phyloP scores from a whole-genome alignment of 805 yeast genomes.

The Debaryomyces castellii region DNA sequence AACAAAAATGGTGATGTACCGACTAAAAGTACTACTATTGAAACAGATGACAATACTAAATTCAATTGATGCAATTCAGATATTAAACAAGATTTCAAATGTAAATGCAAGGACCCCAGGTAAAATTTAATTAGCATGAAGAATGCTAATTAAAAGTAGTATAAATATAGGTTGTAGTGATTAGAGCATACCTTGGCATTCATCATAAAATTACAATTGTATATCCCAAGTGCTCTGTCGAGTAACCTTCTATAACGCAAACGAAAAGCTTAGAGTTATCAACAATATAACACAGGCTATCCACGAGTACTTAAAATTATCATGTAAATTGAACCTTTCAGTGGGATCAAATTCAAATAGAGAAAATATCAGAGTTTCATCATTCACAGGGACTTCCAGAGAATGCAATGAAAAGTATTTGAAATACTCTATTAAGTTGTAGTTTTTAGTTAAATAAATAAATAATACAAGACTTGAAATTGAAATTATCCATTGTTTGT shows the following conservation, averaged over 20 bases:
- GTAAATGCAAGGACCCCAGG: too few relatives aligned
- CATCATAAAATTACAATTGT: neutral
- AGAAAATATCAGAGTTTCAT: constrained; percentile 11
- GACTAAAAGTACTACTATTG: too few relatives aligned
- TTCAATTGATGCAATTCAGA: too few relatives aligned
- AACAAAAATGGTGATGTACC: too few relatives aligned
- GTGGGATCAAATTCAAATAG: constrained; percentile 23
- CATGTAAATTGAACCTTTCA: constrained; percentile 27
- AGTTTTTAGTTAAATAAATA: neutral
- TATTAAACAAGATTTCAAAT: too few relatives aligned
- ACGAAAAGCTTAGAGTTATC: neutral
- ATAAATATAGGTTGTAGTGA: too few relatives aligned
- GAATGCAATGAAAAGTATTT: neutral
- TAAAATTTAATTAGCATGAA: too few relatives aligned
- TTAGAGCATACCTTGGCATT: too few relatives aligned
- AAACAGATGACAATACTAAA: too few relatives aligned
- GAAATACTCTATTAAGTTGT: neutral
- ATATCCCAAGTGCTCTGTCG: too few relatives aligned
- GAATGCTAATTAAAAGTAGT: too few relatives aligned
- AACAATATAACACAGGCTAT: constrained; percentile 6
- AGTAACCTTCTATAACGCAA: constrained; percentile 1
- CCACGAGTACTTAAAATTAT: constrained; percentile 20
- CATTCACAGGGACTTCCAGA: too few relatives aligned
- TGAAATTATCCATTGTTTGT: neutral
- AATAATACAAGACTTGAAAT: neutral